Percentiles rank a stretch among this genome's conserved stretches.
These are phyloP conservation scores for Trichoderma guizhouense DNA, from an alignment of 2,329 filamentous ascomycete genomes.

Conservation along the genomic window DNA sequence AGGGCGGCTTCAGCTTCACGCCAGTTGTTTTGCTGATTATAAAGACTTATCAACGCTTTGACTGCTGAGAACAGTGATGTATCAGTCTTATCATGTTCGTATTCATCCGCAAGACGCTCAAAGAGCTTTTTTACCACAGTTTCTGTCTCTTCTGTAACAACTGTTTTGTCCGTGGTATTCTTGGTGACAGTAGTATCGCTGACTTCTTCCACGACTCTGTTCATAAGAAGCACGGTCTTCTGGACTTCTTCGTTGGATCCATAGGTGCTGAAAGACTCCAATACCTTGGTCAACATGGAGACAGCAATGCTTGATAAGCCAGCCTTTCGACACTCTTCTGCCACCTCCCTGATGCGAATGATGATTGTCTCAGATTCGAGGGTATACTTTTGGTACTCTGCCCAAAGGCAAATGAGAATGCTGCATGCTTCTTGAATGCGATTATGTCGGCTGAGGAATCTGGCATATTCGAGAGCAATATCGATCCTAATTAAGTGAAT, in stretches of 20 bases:
- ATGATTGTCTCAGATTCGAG: constrained; percentile 34
- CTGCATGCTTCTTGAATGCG: constrained; percentile 37
- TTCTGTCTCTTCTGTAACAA: constrained; percentile 31
- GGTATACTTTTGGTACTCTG: constrained; percentile 27
- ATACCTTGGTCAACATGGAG: constrained; percentile 36
- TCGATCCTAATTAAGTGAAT: constrained; percentile 37
- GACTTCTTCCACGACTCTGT: constrained; percentile 39
- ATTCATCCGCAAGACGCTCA: constrained; percentile 35
- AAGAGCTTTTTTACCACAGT: constrained; percentile 35
- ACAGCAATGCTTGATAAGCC: constrained; percentile 35
- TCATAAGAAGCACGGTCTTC: constrained; percentile 36
- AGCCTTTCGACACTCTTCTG: constrained; percentile 31
- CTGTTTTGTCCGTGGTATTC: constrained; percentile 33
- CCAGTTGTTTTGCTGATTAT: constrained; percentile 33
- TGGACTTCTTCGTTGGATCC: constrained; percentile 33
- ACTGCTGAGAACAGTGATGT: constrained; percentile 35
- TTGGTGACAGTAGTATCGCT: constrained; percentile 32
- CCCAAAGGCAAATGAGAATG: constrained; percentile 40
- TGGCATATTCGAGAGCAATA: constrained; percentile 38
- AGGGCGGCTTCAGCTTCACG: constrained; percentile 35
- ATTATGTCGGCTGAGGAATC: constrained; percentile 32
- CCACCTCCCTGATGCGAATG: constrained; percentile 36
- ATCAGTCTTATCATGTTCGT: constrained; percentile 34
- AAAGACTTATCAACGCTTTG: constrained; percentile 33
- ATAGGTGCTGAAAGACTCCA: constrained; percentile 39